These are phyloP conservation scores for Crithidia sp. DNA, from an alignment of 208 protist genomes.

Conservation along the genomic window DNA sequence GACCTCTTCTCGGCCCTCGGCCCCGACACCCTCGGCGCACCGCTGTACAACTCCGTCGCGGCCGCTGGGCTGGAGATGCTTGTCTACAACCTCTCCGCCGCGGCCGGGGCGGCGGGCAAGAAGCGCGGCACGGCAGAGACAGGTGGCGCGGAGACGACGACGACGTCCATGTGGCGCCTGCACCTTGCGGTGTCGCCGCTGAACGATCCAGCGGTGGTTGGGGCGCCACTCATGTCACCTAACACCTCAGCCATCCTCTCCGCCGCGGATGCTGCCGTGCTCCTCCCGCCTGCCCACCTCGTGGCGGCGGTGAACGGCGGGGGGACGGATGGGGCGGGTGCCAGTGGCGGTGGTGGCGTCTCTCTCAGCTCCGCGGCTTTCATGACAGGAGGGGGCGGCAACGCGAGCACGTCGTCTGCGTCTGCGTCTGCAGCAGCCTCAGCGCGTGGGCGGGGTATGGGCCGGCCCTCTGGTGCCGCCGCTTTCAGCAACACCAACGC, in stretches of 20 bases:
- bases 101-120: not conserved
- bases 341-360: not conserved
- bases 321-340: not conserved
- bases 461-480: not conserved
- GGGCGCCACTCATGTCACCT: not conserved
- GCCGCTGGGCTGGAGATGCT: slow-evolving; percentile 32
- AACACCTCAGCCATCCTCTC: not conserved
- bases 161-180: slow-evolving; percentile 33
- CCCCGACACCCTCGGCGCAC: slow-evolving; percentile 57
- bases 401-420: not conserved
- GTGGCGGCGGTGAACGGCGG: slow-evolving; percentile 13
- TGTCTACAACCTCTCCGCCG: slow-evolving; percentile 1
- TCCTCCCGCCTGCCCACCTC: slow-evolving; percentile 29
- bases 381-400: not conserved
- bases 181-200: slow-evolving; percentile 67
- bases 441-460: not conserved
- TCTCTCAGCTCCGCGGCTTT: not conserved
- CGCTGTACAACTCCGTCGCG: slow-evolving; percentile 73
- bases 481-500: not conserved
- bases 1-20: slow-evolving; percentile 44
- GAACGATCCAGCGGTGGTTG: slow-evolving; percentile 35
- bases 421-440: not conserved
- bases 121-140: not conserved
- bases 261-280: not conserved
- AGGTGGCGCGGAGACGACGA: not conserved